Base-by-base conservation (phyloP, 1,284 basidiomycete genomes). In the Boletus coffeatus region DNA sequence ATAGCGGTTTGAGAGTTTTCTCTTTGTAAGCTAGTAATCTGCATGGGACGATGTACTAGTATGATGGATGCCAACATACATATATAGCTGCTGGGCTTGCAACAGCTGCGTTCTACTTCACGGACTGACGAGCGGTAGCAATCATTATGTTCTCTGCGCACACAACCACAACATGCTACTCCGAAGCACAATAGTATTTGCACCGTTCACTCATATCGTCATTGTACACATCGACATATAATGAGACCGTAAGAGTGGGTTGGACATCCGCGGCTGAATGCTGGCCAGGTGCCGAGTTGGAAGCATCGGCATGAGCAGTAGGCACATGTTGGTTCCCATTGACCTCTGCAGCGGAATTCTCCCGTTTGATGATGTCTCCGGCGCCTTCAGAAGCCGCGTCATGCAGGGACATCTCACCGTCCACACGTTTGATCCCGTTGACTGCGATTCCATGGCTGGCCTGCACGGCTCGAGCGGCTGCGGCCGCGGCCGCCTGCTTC, bases 401-500 rank as follows among this genome's bases (percentile, higher is more conserved):
- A 43, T 75, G 75, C 73, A 76, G 73, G 37, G 67, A 13, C 2
- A 70, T 48, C 8, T 77, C 76, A 18, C 62, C 69, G 56, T 74
- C 73, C 16, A 63, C 50, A 39, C 72, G 76, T 52, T 68, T 75
- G 25, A 70, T 64, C 11, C 71, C 73, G 29, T 76, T 75, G 16
- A 61, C 56, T 55, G 65, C 21, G 37, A 57, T 61, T 29, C 67
- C 50, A 59, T 73, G 68, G 63, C 63, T 65, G 62, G 69, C 69
- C 58, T 70, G 69, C 67, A 70, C 66, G 25, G 68, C 71, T 18
- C 78, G 73, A 39, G 74, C 75, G 0, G 77, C 75, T 21, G 77
- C 76, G 10, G 76, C 76, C 13, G 73, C 72, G 16, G 77, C 76
- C 0, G 74, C 74, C 62, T 79, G 77, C 69, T 79, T 78, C 68